A percentile compares a stretch with the other conserved stretches of the same genome.
Evolutionary conservation across 2,329 filamentous ascomycete species (phyloP).

Genomic region (Trichoderma semiorbis): DNA sequence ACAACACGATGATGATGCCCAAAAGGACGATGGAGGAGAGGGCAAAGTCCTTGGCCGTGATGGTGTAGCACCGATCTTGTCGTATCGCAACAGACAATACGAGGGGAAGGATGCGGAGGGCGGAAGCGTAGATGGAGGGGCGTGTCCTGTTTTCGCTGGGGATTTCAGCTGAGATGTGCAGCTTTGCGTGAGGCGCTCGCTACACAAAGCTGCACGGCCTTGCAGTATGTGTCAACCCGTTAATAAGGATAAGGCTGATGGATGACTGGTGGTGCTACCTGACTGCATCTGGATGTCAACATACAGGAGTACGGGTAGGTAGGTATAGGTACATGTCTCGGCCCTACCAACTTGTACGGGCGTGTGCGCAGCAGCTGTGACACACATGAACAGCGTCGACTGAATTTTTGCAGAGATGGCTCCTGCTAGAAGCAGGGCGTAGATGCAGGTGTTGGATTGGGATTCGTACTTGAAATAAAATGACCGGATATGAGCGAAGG

Average conservation of each 20-base stretch:
- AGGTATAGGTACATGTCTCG: not conserved
- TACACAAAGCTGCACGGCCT: not conserved
- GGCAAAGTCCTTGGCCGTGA: not conserved
- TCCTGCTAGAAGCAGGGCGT: not conserved
- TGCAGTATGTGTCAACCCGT: not conserved
- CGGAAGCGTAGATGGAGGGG: not conserved
- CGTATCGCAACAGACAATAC: not conserved
- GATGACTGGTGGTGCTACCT: not conserved
- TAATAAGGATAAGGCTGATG: constrained; percentile 14
- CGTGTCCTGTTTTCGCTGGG: not conserved
- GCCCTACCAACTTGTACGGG: not conserved
- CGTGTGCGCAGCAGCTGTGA: not conserved
- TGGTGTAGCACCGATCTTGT: constrained; percentile 1
- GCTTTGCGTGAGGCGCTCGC: not conserved
- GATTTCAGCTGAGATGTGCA: not conserved
- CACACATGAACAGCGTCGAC: not conserved
- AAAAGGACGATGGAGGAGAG: not conserved
- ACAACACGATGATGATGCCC: not conserved
- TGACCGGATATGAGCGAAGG: not conserved
- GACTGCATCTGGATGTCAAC: not conserved
- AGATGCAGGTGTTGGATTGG: not conserved
- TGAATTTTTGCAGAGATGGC: not conserved
- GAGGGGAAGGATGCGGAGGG: constrained; percentile 3
- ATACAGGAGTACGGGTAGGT: no score
- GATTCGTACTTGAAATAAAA: not conserved